These are phyloP conservation scores for Boletus sp. DNA, from an alignment of 768 basidiomycete genomes.

Conservation along the genomic window DNA sequence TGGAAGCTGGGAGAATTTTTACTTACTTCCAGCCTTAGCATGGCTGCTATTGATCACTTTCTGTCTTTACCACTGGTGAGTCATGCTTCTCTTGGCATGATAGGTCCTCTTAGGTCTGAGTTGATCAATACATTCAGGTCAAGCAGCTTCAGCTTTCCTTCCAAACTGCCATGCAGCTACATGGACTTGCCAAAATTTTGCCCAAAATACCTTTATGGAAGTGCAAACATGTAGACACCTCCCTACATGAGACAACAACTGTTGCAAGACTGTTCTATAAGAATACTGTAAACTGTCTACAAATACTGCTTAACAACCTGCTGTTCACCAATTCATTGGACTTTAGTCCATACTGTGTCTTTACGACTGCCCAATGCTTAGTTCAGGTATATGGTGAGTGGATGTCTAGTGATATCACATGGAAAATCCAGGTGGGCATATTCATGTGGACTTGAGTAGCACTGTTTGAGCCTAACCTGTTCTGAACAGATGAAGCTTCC, in stretches of 20 bases:
- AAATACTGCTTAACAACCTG: neutral
- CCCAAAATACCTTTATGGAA: neutral
- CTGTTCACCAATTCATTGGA: slow-evolving; percentile 3
- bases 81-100: neutral
- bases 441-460: too few species aligned
- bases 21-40: too few species aligned
- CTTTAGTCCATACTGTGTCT: slow-evolving; percentile 16
- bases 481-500: neutral
- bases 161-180: slow-evolving; percentile 16
- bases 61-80: neutral
- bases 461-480: too few species aligned
- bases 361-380: slow-evolving; percentile 2
- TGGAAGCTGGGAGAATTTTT: too few species aligned
- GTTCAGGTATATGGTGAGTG: slow-evolving; percentile 19
- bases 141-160: slow-evolving; percentile 20
- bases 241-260: neutral
- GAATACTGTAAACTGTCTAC: neutral
- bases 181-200: neutral
- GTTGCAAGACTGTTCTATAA: neutral
- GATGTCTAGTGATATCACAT: slow-evolving; percentile 25
- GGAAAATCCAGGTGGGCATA: slow-evolving; percentile 25
- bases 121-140: neutral
- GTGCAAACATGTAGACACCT: neutral
- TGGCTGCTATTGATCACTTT: neutral
- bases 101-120: neutral